Base-by-base conservation (phyloP, 169 alveolate genomes). In the Pseudocohnilembus persalinus region DNA sequence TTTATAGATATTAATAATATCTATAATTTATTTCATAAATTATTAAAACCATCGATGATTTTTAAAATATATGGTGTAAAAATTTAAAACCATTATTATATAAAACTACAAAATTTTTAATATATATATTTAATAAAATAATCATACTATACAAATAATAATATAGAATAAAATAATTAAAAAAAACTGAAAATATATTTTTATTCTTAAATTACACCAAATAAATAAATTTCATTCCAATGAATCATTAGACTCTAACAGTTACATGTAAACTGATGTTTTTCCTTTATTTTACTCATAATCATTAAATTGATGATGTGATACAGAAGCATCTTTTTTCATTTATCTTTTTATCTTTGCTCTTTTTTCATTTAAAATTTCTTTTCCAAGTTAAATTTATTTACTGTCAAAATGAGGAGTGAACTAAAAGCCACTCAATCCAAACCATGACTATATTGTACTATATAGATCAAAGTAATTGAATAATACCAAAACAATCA, bases 401-500 rank as follows among this genome's bases (percentile, higher is more conserved):
- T 82, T 75, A 1, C 84, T 88, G 49, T 87, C 90, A 81, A 76
- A 88, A 26, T 74, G 72, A n/a, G 72, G 81, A 11, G 90, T 83
- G 35, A 89, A 92, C 28, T 90, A 30, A 63, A 85, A 92, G 27
- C 83, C 72, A 29, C 87, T 90, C 74, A 92, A 32, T 1, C 93
- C 95, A 15, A 92, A 68, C 20, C 74, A 77, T 1, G 76, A 73
- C 65, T 87, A 73, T 0, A 88, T 28, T 34, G 83, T 92, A 28
- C 88, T 88, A 86, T 90, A 92, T 0, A 92, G 30, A 81, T 89
- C 91, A 82, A 88, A 83, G 29, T 75, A 63, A 77, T 92, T 88
- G 35, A 87, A 85, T 27, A 89, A 31, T 25, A 76, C 76, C 16
- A 92, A 81, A 1, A 88, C 24, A 15, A 92, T 72, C 20, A 92